Conservation (phyloP, 2,329 filamentous ascomycete genomes). For the Epichloe scottii region DNA sequence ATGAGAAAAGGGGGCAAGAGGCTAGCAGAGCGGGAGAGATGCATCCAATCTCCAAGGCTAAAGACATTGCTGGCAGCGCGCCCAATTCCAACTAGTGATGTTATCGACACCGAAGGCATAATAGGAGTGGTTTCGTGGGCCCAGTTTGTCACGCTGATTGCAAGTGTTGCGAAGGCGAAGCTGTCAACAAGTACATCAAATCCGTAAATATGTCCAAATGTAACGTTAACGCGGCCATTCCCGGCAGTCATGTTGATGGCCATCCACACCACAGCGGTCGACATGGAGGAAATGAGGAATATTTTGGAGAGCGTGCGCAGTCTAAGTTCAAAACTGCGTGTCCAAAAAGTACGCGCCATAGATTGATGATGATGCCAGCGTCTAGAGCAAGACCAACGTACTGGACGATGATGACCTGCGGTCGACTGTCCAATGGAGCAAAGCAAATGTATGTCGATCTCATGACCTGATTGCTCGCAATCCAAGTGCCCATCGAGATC, state of each 20-base stretch:
- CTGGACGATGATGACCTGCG: slow-evolving; percentile 28
- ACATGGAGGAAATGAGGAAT: slow-evolving; percentile 27
- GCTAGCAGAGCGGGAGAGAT: slow-evolving; percentile 23
- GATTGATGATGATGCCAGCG: slow-evolving; percentile 30
- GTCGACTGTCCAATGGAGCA: slow-evolving; percentile 24
- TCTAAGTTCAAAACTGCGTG: slow-evolving; percentile 32
- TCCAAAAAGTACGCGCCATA: slow-evolving; percentile 41
- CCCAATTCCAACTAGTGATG: slow-evolving; percentile 28
- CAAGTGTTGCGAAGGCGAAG: slow-evolving; percentile 29
- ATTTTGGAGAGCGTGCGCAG: slow-evolving; percentile 33
- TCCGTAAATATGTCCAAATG: slow-evolving; percentile 31
- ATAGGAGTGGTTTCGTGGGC: slow-evolving; percentile 34
- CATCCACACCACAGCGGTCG: slow-evolving; percentile 25
- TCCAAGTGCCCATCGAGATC: slow-evolving; percentile 31
- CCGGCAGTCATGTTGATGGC: slow-evolving; percentile 18
- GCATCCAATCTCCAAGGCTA: slow-evolving; percentile 32
- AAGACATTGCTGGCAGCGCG: slow-evolving; percentile 23
- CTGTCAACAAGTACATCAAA: slow-evolving; percentile 38
- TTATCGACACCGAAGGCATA: slow-evolving; percentile 28
- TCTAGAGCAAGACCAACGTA: slow-evolving; percentile 33
- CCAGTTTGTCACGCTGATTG: slow-evolving; percentile 33
- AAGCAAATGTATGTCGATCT: slow-evolving; percentile 42
- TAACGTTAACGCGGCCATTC: slow-evolving; percentile 12
- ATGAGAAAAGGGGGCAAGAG: slow-evolving; percentile 27
- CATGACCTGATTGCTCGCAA: slow-evolving; percentile 23